A percentile compares a stretch with the other conserved stretches of the same genome.
Evolutionary conservation across 2,329 filamentous ascomycete species (phyloP).

Genomic region (Trichoderma afroharzianum): DNA sequence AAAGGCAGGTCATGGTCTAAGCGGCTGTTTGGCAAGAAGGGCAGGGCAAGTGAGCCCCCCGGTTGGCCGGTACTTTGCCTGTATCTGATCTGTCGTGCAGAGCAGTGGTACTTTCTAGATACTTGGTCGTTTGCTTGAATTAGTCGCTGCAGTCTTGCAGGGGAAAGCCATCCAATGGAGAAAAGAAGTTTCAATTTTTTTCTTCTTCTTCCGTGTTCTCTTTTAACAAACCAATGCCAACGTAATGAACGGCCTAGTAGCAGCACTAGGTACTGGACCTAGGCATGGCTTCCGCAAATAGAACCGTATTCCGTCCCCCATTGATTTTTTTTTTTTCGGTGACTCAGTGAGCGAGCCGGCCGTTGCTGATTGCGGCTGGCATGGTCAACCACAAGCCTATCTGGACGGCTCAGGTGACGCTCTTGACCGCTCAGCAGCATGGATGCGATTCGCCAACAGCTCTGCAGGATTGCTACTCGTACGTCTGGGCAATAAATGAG

Average conservation of each 20-base stretch:
- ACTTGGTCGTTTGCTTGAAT: not conserved
- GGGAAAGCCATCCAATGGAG: not conserved
- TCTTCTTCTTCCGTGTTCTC: not conserved
- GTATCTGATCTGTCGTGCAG: not conserved
- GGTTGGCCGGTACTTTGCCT: not conserved
- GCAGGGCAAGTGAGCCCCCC: not conserved
- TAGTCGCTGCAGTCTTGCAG: not conserved
- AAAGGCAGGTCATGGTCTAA: slow-evolving; percentile 1
- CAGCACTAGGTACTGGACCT: not conserved
- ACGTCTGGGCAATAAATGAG: slow-evolving; percentile 3
- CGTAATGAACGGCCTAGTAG: not conserved
- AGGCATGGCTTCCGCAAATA: not conserved
- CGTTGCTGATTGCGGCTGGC: not conserved
- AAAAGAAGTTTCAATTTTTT: not conserved
- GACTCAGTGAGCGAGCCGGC: not conserved
- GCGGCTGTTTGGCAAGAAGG: not conserved
- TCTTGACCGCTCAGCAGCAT: slow-evolving; percentile 7
- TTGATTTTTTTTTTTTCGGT: not conserved
- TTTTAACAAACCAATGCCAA: not conserved
- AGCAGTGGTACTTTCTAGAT: not conserved
- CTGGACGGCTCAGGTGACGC: slow-evolving; percentile 17
- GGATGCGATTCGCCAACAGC: not conserved
- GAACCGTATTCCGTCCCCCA: not conserved
- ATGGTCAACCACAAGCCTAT: not conserved
- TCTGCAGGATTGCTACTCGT: slow-evolving; percentile 7